Evolutionary conservation across 148 eudicot genomes (phyloP).

Genomic region (Amaranthus palmeri): DNA sequence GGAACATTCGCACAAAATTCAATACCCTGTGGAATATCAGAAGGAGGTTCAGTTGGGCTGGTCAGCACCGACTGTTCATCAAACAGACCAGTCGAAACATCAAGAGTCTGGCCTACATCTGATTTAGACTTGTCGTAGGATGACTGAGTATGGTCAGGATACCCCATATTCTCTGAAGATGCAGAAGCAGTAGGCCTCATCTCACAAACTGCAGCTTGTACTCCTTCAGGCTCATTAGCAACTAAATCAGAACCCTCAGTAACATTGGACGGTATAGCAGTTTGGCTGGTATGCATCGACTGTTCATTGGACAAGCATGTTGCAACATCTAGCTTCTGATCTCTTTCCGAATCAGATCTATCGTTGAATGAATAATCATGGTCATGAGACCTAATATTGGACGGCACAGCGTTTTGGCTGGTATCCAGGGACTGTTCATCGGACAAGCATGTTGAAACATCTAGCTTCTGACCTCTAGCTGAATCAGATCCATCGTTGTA

Average conservation of each 20-base stretch:
- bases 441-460: slow-evolving; percentile 15
- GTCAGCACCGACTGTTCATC: slow-evolving; percentile 24
- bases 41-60: slow-evolving; percentile 10
- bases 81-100: slow-evolving; percentile 14
- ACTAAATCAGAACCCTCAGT: background rate
- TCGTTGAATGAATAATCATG: slow-evolving; percentile 12
- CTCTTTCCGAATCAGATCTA: background rate
- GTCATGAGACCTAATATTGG: slow-evolving; percentile 12
- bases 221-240: too few relatives aligned
- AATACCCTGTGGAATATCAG: background rate
- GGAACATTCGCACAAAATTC: slow-evolving; percentile 1
- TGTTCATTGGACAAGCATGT: slow-evolving; percentile 23
- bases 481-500: slow-evolving; percentile 2
- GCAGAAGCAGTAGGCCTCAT: too few relatives aligned
- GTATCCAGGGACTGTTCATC: slow-evolving; percentile 24
- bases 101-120: background rate
- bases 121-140: background rate
- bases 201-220: too few relatives aligned
- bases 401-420: slow-evolving; percentile 18
- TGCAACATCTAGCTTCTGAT: slow-evolving; percentile 5
- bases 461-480: background rate
- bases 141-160: too few relatives aligned
- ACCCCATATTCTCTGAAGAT: too few relatives aligned
- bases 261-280: slow-evolving; percentile 10
- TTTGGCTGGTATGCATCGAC: slow-evolving; percentile 21